These are phyloP conservation scores for Candida coquimbonensis DNA, from an alignment of 805 yeast genomes.

Conservation along the genomic window DNA sequence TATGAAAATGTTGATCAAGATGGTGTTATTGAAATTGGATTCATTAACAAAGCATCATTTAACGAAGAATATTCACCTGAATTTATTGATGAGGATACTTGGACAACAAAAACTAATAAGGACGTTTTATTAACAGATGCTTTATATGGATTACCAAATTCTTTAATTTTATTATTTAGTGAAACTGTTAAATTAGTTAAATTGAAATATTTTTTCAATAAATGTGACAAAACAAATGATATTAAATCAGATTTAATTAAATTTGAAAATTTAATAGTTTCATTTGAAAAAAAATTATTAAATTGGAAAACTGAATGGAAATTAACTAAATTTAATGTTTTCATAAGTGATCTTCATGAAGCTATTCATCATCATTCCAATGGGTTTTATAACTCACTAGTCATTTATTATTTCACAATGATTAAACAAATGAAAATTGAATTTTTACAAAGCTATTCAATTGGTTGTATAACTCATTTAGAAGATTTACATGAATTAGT, in stretches of 20 bases:
- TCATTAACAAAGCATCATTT: constrained; percentile 13
- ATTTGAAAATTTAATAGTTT: constrained; percentile 14
- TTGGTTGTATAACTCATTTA: constrained; percentile 53
- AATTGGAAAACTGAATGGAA: constrained; percentile 78
- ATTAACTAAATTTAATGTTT: constrained; percentile 30
- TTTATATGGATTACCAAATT: constrained; percentile 77
- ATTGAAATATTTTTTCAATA: constrained; percentile 43
- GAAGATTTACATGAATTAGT: constrained; percentile 55
- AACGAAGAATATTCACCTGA: constrained; percentile 24
- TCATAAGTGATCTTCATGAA: constrained; percentile 38
- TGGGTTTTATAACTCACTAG: constrained; percentile 68
- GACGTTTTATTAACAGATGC: constrained; percentile 69
- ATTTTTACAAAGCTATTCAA: constrained; percentile 56
- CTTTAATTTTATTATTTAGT: constrained; percentile 63
- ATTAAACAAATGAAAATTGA: constrained; percentile 48
- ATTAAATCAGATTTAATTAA: constrained; percentile 16
- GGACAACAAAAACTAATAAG: constrained; percentile 31
- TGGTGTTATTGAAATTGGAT: constrained; percentile 42
- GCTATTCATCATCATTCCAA: constrained; percentile 74
- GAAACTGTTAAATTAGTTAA: constrained; percentile 65
- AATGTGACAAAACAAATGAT: not conserved
- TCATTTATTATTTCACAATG: constrained; percentile 64
- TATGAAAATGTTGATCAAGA: constrained; percentile 37
- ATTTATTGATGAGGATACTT: constrained; percentile 30
- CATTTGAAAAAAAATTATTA: constrained; percentile 43